Evolutionary conservation across 768 basidiomycete genomes (phyloP), one percentile per base, ranked within the genome.

Genomic region (Mycena latifolia): DNA sequence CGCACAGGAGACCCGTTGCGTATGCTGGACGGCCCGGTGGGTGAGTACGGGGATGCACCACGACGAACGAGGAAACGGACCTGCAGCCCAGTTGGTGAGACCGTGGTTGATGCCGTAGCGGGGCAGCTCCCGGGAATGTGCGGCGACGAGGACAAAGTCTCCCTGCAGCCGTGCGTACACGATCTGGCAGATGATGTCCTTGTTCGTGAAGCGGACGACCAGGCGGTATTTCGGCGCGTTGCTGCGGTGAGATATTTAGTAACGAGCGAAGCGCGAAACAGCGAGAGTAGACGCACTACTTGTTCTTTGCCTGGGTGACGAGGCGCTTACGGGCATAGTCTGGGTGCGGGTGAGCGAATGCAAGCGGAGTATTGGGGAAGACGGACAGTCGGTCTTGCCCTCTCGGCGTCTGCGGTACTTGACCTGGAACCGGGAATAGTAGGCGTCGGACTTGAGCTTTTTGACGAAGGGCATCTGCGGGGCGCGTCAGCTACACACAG

Each of bases 161-260:
- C 98, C 98, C 81, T 97, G 95, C 69, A 99, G 86, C 74, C 97
- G 98, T 71, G 98, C 96, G 77, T 98, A 99, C 80, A 95, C 87
- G 77, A 99, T 91, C 80, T 97, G 95, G 74, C 91, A 91, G 78
- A 98, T 95, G 81, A 98, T 89, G 76, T 98, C 89, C 84, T 88
- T 93, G 89, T 99, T 99, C 73, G 96, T 97, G 89, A 99, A 96
- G 73, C 98, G 95, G 77, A 99, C 98, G 69, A 99, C 98, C 55
- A 99, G 91, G 73, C 96, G 95, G 84, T 98, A 98, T 84, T 98
- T 98, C 61, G 96, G 96, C 41, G 95, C 94, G 74, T 97, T 97
- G 85, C 50, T 51, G 29, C 29, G n/a, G 10, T 3, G 37, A 39
- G 37, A 14, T n/a, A n/a, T n/a, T n/a, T n/a, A n/a, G 17, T 39